Percentiles rank a stretch among this genome's conserved stretches.
phyloP scores from a whole-genome alignment of 1,284 basidiomycete species.

The Ceratobasidium sp. region DNA sequence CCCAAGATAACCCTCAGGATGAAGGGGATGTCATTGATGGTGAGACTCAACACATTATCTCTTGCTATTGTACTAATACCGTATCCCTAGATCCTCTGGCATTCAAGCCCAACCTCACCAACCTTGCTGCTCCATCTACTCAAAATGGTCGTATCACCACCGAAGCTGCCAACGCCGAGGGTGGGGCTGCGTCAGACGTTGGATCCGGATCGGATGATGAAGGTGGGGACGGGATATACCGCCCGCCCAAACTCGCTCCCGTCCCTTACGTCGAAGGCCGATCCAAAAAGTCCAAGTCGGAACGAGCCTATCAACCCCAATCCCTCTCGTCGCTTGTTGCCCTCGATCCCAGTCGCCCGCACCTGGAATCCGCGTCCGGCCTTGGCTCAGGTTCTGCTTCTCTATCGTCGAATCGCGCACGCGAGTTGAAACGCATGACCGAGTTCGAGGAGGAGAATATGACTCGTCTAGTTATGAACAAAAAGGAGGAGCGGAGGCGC shows the following conservation, averaged over 20 bases:
- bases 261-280: constrained; percentile 83
- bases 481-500: constrained; percentile 83
- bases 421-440: constrained; percentile 80
- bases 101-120: constrained; percentile 62
- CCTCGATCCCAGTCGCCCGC: constrained; percentile 66
- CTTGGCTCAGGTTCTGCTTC: constrained; percentile 61
- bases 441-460: constrained; percentile 98
- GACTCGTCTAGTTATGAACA: constrained; percentile 89
- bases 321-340: constrained; percentile 72
- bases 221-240: constrained; percentile 71
- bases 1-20: constrained; percentile 63
- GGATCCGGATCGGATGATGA: constrained; percentile 45
- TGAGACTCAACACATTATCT: constrained; percentile 49
- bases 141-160: constrained; percentile 37
- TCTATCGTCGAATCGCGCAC: constrained; percentile 71
- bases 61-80: constrained; percentile 12
- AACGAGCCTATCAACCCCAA: constrained; percentile 56
- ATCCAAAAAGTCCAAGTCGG: constrained; percentile 56
- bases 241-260: constrained; percentile 90
- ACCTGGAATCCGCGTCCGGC: constrained; percentile 79
- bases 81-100: constrained; percentile 46
- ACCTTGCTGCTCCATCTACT: constrained; percentile 54
- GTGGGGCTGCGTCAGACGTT: constrained; percentile 40
- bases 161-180: constrained; percentile 50
- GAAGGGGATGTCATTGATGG: constrained; percentile 68